Percentiles rank a stretch among this genome's conserved stretches.
Conservation (phyloP, 106 monocot species). For the Chionographis japonica region DNA sequence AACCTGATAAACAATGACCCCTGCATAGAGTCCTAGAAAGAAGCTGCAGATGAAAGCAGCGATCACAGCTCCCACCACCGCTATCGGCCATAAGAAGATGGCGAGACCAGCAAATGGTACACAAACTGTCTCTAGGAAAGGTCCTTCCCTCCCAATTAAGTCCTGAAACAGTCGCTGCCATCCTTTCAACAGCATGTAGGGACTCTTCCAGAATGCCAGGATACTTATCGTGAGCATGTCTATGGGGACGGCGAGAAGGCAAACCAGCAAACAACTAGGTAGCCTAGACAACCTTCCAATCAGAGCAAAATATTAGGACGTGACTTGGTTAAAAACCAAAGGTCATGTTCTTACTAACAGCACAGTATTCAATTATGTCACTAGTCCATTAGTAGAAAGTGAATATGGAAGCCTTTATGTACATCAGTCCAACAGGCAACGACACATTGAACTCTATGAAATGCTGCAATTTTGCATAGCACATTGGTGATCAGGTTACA, state of each 20-base stretch:
- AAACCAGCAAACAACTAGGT: slow-evolving; percentile 58
- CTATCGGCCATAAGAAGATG: slow-evolving; percentile 80
- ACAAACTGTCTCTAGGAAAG: slow-evolving; percentile 79
- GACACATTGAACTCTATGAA: too few species aligned
- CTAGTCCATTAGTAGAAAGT: too few species aligned
- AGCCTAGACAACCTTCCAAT: slow-evolving; percentile 49
- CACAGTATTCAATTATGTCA: too few species aligned
- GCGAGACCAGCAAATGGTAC: slow-evolving; percentile 84
- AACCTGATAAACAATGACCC: slow-evolving; percentile 69
- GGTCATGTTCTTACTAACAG: too few species aligned
- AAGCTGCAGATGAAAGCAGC: slow-evolving; percentile 63
- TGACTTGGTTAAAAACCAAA: background rate
- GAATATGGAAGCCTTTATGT: too few species aligned
- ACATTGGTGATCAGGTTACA: too few species aligned
- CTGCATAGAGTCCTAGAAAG: slow-evolving; percentile 59
- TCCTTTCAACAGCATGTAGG: slow-evolving; percentile 82
- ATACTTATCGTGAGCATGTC: slow-evolving; percentile 50
- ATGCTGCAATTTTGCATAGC: too few species aligned
- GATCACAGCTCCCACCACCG: slow-evolving; percentile 56
- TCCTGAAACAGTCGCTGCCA: slow-evolving; percentile 68
- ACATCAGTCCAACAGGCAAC: too few species aligned
- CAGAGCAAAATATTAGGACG: background rate
- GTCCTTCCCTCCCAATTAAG: slow-evolving; percentile 75
- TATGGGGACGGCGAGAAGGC: slow-evolving; percentile 42
- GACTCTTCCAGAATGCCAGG: slow-evolving; percentile 71